Evolutionary conservation across 345 rosid genomes (phyloP).

Genomic region (Gossypium australe): DNA sequence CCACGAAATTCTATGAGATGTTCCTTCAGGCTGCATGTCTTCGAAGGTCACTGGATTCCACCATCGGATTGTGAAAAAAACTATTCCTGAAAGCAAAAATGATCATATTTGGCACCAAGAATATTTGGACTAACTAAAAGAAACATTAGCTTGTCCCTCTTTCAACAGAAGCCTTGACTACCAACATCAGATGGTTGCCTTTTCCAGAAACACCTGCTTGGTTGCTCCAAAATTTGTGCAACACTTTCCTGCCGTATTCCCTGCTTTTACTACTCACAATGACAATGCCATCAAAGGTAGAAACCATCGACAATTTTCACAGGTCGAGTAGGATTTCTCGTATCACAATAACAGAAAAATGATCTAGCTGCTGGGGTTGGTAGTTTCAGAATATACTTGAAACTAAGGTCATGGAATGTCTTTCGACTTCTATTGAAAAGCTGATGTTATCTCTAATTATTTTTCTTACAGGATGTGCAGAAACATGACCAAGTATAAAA

Average conservation of each 20-base stretch:
- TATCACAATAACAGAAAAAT: background rate
- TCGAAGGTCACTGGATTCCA: constrained; percentile 91
- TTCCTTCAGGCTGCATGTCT: constrained; percentile 88
- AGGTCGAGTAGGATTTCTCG: background rate
- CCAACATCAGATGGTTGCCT: background rate
- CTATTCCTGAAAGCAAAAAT: constrained; percentile 54
- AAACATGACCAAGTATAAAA: background rate
- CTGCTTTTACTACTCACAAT: background rate
- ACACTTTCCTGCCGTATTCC: background rate
- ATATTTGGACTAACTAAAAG: background rate
- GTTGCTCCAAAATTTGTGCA: background rate
- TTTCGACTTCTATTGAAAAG: background rate
- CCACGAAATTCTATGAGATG: constrained; percentile 62
- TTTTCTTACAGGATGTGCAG: background rate
- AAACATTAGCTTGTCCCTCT: background rate
- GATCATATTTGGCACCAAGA: constrained; percentile 7
- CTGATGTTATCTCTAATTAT: background rate
- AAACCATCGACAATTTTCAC: background rate
- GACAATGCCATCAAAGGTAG: background rate
- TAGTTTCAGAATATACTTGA: background rate
- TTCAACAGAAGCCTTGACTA: background rate
- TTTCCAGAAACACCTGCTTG: background rate
- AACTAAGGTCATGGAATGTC: background rate
- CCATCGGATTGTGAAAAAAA: constrained; percentile 95
- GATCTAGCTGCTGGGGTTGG: background rate